Evolutionary conservation across 179 eudicot species (phyloP), one percentile per base, ranked within the genome.

Genomic region (Carnegiea gigantea): DNA sequence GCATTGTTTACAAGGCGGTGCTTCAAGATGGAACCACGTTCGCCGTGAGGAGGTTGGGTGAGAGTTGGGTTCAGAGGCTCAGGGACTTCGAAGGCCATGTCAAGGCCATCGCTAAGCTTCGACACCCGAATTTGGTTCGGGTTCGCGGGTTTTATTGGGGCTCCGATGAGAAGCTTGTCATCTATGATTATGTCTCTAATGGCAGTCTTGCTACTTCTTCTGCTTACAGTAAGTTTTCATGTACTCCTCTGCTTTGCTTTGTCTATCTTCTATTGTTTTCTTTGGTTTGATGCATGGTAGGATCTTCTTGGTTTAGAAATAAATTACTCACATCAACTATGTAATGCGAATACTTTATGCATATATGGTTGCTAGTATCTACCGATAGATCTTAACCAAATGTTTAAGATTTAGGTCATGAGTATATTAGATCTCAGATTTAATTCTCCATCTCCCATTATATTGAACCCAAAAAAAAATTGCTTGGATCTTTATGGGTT

Each of bases 1-100:
- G 94, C 82, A 95, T 95, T 72, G 97, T 95, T 81, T 95, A 95
- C 84, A 95, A 94, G 81, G 98, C 98, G 1, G 98, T 95, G 79
- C 77, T 95, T 13, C 89, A 87, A 46, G 91, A 88, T 51, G 98
- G 98, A 28, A 81, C 84, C 44, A 82, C 92, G 30, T 90, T 90
- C 59, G 98, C 95, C 0, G 99, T 95, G 26, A 87, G 98, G 83
- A 86, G 99, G 70, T 88, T 95, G 18, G 98, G 95, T 24, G 97
- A 92, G 53, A 79, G 90, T 53, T 89, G 93, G 23, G 81, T 82
- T 12, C 86, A 83, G 67, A 86, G 86, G 72, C n/a, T 88, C 76
- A 90, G 77, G 77, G 97, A 89, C 33, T 95, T 95, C 78, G 99
- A 95, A 83, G 86, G 83, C 4, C 89, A 86, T 49, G 89, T 95